phyloP scores from a whole-genome alignment of 345 rosid species.

The Citrus glauca region DNA sequence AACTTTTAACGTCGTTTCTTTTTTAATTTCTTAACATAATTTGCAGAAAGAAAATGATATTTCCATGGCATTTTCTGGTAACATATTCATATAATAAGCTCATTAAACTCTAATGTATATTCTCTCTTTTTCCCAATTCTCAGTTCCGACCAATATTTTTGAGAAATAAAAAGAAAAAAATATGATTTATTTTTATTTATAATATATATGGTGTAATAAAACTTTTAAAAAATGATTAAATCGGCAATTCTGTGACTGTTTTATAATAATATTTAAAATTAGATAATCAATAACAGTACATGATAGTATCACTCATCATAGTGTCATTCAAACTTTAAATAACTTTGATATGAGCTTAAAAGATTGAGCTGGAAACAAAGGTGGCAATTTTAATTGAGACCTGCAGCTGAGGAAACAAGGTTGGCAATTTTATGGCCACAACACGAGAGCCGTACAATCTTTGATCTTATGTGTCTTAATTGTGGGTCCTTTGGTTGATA shows the following conservation, averaged over 20 bases:
- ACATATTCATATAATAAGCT: not conserved
- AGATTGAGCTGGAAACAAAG: constrained; percentile 5
- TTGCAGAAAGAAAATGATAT: constrained; percentile 22
- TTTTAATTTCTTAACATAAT: not conserved
- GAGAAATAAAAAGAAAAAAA: not conserved
- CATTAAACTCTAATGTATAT: constrained; percentile 7
- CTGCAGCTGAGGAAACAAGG: constrained; percentile 1
- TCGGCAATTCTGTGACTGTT: too few species aligned
- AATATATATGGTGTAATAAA: constrained; percentile 3
- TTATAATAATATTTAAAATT: too few species aligned
- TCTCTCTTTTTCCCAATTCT: not conserved
- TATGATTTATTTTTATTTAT: not conserved
- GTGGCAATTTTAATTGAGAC: not conserved
- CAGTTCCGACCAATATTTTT: not conserved
- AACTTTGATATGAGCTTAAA: not conserved
- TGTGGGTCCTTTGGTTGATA: not conserved
- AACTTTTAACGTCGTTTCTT: not conserved
- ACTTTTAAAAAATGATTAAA: not conserved
- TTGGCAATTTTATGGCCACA: constrained; percentile 5
- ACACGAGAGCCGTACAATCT: not conserved
- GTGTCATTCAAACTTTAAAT: not conserved
- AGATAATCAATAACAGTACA: too few species aligned
- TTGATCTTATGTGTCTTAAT: constrained; percentile 1
- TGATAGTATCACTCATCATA: too few species aligned
- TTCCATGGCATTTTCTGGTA: constrained; percentile 18